Evolutionary conservation across 139 green algal species (phyloP).

Genomic region (Coelastrella sp.): DNA sequence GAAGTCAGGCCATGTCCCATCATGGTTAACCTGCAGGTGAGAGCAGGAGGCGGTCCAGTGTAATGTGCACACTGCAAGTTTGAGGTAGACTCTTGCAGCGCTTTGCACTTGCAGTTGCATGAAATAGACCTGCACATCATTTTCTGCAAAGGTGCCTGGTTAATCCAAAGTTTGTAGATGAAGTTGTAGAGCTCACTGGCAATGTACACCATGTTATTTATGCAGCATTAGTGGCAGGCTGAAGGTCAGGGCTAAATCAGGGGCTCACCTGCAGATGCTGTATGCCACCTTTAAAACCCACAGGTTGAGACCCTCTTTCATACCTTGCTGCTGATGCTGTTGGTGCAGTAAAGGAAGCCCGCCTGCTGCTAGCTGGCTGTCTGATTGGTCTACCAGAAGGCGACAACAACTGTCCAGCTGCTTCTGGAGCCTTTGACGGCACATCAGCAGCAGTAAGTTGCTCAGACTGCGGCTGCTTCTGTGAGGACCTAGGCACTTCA

Average conservation of each 20-base stretch:
- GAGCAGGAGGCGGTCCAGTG: too few species aligned
- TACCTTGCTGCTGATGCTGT: constrained; percentile 12
- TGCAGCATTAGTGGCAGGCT: neutral
- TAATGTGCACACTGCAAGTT: too few species aligned
- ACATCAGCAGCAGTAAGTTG: neutral
- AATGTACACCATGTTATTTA: too few species aligned
- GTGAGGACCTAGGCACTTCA: neutral
- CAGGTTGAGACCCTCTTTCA: neutral
- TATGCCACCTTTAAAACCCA: neutral
- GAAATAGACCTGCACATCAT: too few species aligned
- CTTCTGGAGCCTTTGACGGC: neutral
- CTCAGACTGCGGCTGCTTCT: neutral
- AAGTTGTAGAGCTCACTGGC: too few species aligned
- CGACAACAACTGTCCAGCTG: constrained; percentile 18
- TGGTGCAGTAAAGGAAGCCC: neutral
- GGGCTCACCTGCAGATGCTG: neutral
- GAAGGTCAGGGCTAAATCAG: neutral
- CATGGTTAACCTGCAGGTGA: too few species aligned
- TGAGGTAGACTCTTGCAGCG: too few species aligned
- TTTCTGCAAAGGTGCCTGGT: too few species aligned
- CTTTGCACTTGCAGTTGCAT: too few species aligned
- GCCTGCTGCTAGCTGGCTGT: neutral
- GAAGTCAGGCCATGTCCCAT: too few species aligned
- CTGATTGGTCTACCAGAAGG: constrained; percentile 12
- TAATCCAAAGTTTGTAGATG: too few species aligned